These are phyloP conservation scores for Platanthera guangdongensis DNA, from an alignment of 106 monocot genomes.

Conservation along the genomic window DNA sequence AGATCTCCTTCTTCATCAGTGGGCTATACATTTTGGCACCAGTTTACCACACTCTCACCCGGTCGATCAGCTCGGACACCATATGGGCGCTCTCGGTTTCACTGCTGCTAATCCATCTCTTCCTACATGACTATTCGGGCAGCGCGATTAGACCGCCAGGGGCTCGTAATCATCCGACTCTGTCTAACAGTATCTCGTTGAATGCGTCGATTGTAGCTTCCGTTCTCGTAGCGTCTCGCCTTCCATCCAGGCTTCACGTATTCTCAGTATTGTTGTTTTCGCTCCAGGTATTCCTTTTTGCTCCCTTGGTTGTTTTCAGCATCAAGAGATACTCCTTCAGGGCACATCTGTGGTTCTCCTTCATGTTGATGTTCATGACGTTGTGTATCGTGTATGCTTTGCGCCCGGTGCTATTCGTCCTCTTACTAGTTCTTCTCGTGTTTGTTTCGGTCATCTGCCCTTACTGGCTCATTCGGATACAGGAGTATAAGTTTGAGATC, in stretches of 20 bases:
- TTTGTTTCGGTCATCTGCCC: constrained; percentile 78
- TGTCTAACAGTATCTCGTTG: constrained; percentile 70
- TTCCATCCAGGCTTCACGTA: constrained; percentile 82
- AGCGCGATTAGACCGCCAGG: constrained; percentile 64
- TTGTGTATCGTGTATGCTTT: constrained; percentile 43
- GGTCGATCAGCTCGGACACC: constrained; percentile 91
- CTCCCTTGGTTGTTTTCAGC: constrained; percentile 54
- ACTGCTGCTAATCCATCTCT: constrained; percentile 74
- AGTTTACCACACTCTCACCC: constrained; percentile 73
- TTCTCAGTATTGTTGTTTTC: constrained; percentile 89
- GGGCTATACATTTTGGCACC: constrained; percentile 80
- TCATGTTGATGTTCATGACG: constrained; percentile 44
- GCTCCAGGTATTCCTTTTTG: constrained; percentile 83
- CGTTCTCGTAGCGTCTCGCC: constrained; percentile 81
- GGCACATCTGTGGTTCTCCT: constrained; percentile 52
- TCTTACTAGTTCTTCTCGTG: constrained; percentile 47
- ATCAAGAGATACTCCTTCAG: constrained; percentile 60
- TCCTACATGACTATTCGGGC: constrained; percentile 82
- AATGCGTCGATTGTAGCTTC: constrained; percentile 94
- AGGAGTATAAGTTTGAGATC: constrained; percentile 99
- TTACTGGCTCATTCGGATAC: constrained; percentile 91
- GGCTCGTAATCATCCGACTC: constrained; percentile 48
- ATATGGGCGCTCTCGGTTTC: constrained; percentile 72
- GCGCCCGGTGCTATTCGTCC: constrained; percentile 50
- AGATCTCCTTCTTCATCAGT: constrained; percentile 68